phyloP scores from a whole-genome alignment of 164 flowering plant species.

The Aristolochia californica region DNA sequence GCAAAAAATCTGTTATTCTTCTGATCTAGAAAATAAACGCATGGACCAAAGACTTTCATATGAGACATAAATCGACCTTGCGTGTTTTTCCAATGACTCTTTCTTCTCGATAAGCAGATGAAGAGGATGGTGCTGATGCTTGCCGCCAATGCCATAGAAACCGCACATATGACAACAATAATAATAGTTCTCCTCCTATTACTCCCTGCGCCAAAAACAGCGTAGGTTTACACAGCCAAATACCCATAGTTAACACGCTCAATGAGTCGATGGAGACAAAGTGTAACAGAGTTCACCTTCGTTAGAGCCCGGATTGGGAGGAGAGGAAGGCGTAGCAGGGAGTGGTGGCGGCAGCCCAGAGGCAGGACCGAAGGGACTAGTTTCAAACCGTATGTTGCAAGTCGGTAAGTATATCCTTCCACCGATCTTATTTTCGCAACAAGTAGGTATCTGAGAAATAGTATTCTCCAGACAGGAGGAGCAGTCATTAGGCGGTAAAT shows the following conservation, averaged over 20 bases:
- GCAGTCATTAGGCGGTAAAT: slow-evolving; percentile 2
- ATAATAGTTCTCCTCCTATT: neutral
- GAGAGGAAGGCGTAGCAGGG: neutral
- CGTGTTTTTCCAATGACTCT: neutral
- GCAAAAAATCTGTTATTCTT: too few species aligned
- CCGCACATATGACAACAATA: neutral
- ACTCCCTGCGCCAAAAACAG: neutral
- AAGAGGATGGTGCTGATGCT: neutral
- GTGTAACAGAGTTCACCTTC: neutral
- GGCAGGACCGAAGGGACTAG: neutral
- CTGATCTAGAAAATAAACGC: too few species aligned
- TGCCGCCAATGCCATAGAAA: neutral
- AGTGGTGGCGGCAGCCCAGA: neutral
- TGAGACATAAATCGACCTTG: neutral
- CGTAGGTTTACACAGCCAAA: too few species aligned
- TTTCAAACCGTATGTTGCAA: slow-evolving; percentile 9
- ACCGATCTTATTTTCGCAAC: slow-evolving; percentile 2
- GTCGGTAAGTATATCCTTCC: neutral
- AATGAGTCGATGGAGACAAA: neutral
- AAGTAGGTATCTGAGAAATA: neutral
- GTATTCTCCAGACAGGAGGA: neutral
- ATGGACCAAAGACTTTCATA: neutral
- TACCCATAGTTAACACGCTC: too few species aligned
- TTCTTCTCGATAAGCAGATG: neutral
- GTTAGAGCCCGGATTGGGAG: neutral